Evolutionary conservation across 441 rosid species (phyloP).

Genomic region (Capsella rubella): DNA sequence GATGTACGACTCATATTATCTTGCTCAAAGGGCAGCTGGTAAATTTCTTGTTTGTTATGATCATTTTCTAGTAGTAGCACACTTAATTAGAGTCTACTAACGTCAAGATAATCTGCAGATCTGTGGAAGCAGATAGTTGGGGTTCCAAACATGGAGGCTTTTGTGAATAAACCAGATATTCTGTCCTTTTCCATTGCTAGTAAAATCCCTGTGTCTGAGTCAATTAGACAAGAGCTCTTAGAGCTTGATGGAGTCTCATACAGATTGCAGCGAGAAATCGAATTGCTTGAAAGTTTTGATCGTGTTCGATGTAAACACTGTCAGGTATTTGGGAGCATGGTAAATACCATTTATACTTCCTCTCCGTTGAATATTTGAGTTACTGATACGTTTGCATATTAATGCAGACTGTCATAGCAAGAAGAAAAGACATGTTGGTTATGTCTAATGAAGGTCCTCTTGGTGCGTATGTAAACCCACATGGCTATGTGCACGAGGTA

Average conservation of each 20-base stretch:
- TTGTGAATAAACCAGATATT: slow-evolving; percentile 78
- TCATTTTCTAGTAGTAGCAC: neutral
- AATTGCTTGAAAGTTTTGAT: slow-evolving; percentile 75
- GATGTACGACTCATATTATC: slow-evolving; percentile 86
- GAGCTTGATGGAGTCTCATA: slow-evolving; percentile 90
- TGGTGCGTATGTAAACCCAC: slow-evolving; percentile 85
- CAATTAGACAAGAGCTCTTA: slow-evolving; percentile 91
- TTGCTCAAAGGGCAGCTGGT: slow-evolving; percentile 94
- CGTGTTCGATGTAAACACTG: slow-evolving; percentile 81
- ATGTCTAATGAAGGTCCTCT: slow-evolving; percentile 98
- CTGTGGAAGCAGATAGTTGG: slow-evolving; percentile 93
- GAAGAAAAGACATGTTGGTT: slow-evolving; percentile 92
- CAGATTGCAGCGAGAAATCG: slow-evolving; percentile 84
- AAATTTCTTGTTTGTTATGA: slow-evolving; percentile 32
- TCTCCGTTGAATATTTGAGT: slow-evolving; percentile 22
- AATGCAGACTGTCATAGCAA: slow-evolving; percentile 74
- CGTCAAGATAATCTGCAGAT: slow-evolving; percentile 56
- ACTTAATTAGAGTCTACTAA: slow-evolving; percentile 22
- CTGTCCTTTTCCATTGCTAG: slow-evolving; percentile 89
- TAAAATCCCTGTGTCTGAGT: slow-evolving; percentile 88
- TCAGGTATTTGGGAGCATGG: slow-evolving; percentile 55
- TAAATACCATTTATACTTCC: slow-evolving; percentile 6
- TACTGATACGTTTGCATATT: neutral
- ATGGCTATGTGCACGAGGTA: slow-evolving; percentile 81
- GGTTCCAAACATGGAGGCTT: slow-evolving; percentile 68